A percentile compares a stretch with the other conserved stretches of the same genome.
Evolutionary conservation across 2,329 filamentous ascomycete species (phyloP).

Genomic region (Phaeoacremonium minimum): DNA sequence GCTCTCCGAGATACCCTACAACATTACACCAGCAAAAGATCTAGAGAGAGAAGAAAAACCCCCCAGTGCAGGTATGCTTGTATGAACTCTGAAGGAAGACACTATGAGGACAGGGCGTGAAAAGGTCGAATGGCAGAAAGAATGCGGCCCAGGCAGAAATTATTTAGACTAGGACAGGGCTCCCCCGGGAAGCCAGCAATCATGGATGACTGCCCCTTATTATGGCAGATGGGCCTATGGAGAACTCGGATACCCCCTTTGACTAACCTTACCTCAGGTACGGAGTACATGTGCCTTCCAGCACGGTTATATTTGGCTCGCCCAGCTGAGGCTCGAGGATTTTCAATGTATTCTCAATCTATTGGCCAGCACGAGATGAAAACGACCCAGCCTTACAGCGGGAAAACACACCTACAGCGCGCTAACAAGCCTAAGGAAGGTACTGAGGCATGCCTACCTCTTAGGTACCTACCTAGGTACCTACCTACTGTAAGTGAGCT

Average conservation of each 20-base stretch:
- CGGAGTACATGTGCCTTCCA: too few relatives aligned
- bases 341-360: background rate
- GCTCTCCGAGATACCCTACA: background rate
- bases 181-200: background rate
- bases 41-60: background rate
- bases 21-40: background rate
- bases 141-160: too few relatives aligned
- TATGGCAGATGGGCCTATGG: background rate
- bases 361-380: background rate
- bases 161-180: background rate
- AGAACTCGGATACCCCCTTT: background rate
- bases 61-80: too few relatives aligned
- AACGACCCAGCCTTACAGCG: background rate
- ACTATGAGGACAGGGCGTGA: background rate
- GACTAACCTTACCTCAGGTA: too few relatives aligned
- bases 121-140: too few relatives aligned
- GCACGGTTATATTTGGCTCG: background rate
- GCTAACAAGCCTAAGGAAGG: too few relatives aligned
- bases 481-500: too few relatives aligned
- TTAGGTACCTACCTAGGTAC: too few relatives aligned
- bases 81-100: too few relatives aligned
- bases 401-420: too few relatives aligned
- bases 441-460: too few relatives aligned
- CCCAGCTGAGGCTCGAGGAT: background rate
- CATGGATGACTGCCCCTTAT: background rate